Base-by-base conservation (phyloP, 1,139 yeast species). In the Suhomyces wounanorum region DNA sequence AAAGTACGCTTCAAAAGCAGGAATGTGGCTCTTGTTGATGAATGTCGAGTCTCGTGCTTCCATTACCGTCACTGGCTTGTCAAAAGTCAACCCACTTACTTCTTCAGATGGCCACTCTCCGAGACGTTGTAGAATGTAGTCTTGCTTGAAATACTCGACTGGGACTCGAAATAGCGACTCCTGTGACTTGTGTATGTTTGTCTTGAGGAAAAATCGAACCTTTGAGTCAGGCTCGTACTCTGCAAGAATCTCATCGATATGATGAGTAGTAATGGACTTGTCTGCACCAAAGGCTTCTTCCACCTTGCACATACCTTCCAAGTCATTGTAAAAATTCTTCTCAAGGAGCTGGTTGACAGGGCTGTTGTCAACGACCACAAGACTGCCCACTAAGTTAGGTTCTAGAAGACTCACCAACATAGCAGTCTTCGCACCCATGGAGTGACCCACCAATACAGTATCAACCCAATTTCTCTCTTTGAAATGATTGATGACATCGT, bases 351-450 rank as follows among this genome's bases (percentile, higher is more conserved):
- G 61, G 9, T 53, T 45, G 1, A 66, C 68, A 1, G 85, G 85
- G 8, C 79, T 67, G 59, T 79, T 80, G 55, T 81, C 85, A 13
- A 81, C 71, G 14, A 78, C 72, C 16, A 79, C 73, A 36, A 80
- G 65, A 42, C 72, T 66, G 18, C 65, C 59, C 8, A 79, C 66
- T 44, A 70, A 52, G 5, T 70, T 70, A 1, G 83, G 82, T 44
- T 64, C 58, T 43, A 64, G 57, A 41, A 80, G 62, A 4, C 76
- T 68, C 3, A 75, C 70, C 48, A 77, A 52, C 83, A 80, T 79
- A 7, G 81, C 75, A 6, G 75, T 75, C 53, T 80, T 80, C 8
- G 83, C 84, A 0, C 85, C 85, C 74, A 81, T 72, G 25, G 81
- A 78, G 57, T 80, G 83, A 0, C 85, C 85, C 9, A 76, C 71